Conservation (phyloP, 2,329 filamentous ascomycete genomes). For the Xylaria sp. region DNA sequence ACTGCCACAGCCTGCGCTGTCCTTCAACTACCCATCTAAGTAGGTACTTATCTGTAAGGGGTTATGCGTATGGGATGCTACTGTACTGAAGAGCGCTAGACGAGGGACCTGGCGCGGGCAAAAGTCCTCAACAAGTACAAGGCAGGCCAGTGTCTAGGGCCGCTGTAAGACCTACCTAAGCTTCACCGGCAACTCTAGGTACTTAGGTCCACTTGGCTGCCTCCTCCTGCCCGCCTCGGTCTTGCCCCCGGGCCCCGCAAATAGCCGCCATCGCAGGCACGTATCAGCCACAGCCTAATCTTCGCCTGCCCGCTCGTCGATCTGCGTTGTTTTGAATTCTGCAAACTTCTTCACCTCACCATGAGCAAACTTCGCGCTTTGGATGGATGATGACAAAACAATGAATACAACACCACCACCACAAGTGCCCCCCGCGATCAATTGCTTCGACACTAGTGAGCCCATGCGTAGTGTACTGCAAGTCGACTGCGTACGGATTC, state of each 20-base stretch:
- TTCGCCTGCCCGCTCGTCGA: not conserved
- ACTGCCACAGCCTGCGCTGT: conserved; percentile 20
- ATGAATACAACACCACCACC: not conserved
- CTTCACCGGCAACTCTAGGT: conserved; percentile 1
- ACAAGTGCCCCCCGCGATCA: conserved; percentile 6
- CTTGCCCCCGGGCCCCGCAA: conserved; percentile 35
- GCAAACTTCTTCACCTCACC: not conserved
- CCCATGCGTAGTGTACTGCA: not conserved
- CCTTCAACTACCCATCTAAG: conserved; percentile 4
- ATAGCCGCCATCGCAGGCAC: conserved; percentile 33
- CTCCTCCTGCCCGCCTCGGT: too few species aligned
- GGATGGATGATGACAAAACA: not conserved
- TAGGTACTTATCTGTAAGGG: not conserved
- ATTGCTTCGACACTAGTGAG: not conserved
- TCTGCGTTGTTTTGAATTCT: not conserved
- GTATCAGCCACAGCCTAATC: conserved; percentile 30
- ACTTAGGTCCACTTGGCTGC: conserved; percentile 3
- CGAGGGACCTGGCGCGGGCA: conserved; percentile 1
- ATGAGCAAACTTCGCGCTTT: conserved; percentile 5
- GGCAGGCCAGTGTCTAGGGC: not conserved
- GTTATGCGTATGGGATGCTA: not conserved
- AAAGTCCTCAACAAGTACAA: conserved; percentile 3
- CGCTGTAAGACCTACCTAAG: too few species aligned
- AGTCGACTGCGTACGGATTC: conserved; percentile 15
- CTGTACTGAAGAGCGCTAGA: not conserved